These are phyloP conservation scores for Teratosphaeria destructans DNA, from an alignment of 2,329 filamentous ascomycete species.

Conservation along the genomic window DNA sequence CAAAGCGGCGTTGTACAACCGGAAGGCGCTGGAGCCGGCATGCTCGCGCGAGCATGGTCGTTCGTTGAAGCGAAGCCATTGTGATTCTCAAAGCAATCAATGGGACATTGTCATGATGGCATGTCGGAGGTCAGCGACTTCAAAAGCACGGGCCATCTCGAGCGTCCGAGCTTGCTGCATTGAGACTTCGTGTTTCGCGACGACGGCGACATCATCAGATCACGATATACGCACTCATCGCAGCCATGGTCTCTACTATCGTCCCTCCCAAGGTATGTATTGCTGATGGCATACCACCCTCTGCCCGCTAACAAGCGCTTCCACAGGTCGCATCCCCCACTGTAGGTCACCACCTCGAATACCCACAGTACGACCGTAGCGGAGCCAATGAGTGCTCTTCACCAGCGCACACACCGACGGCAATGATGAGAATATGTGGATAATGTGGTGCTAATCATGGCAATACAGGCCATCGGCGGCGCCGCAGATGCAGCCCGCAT, in stretches of 20 bases:
- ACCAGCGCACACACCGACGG: neutral
- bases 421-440: neutral
- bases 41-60: neutral
- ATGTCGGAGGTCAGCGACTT: neutral
- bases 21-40: neutral
- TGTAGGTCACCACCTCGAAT: conserved; percentile 47
- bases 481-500: conserved; percentile 94
- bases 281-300: conserved; percentile 11
- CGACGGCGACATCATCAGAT: conserved; percentile 5
- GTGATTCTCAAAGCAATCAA: conserved; percentile 1
- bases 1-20: neutral
- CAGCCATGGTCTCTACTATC: conserved; percentile 62
- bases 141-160: neutral
- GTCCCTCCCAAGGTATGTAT: conserved; percentile 89
- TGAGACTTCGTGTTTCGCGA: conserved; percentile 4
- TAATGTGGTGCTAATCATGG: conserved; percentile 12
- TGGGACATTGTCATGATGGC: neutral
- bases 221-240: conserved; percentile 9
- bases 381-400: neutral
- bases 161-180: neutral
- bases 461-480: conserved; percentile 75
- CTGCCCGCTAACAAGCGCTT: conserved; percentile 3
- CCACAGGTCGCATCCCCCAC: conserved; percentile 67
- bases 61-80: conserved; percentile 31
- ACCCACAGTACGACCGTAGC: neutral